Conservation (phyloP, 352 stramenopile species). For the Globisporangium okanoganense region DNA sequence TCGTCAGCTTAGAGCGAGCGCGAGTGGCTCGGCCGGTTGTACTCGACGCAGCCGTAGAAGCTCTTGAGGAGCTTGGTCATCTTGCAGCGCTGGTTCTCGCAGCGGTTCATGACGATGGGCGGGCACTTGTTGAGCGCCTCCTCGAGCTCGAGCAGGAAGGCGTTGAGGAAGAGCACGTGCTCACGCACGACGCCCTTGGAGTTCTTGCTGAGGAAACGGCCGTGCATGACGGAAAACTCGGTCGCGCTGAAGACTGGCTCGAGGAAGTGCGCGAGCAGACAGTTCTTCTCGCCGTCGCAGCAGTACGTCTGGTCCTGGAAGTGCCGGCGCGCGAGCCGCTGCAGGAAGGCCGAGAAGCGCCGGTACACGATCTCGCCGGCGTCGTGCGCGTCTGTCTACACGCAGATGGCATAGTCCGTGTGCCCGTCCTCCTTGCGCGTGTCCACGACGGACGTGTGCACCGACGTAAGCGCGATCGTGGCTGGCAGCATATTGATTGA, state of each 20-base stretch:
- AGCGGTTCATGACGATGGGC: slow-evolving; percentile 63
- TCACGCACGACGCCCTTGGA: slow-evolving; percentile 74
- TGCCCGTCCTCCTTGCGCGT: slow-evolving; percentile 71
- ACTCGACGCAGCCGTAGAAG: slow-evolving; percentile 70
- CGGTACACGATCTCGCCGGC: slow-evolving; percentile 72
- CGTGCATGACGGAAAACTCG: slow-evolving; percentile 74
- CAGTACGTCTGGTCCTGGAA: slow-evolving; percentile 60
- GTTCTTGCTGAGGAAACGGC: slow-evolving; percentile 76
- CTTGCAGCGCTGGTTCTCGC: slow-evolving; percentile 80
- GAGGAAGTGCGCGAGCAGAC: slow-evolving; percentile 65
- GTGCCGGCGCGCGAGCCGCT: slow-evolving; percentile 64
- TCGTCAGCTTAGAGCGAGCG: slow-evolving; percentile 49
- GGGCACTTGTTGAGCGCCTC: slow-evolving; percentile 77
- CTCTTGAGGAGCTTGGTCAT: slow-evolving; percentile 85
- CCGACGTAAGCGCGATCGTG: slow-evolving; percentile 38
- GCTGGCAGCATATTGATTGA: slow-evolving; percentile 28
- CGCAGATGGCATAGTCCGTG: slow-evolving; percentile 84
- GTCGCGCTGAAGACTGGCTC: slow-evolving; percentile 64
- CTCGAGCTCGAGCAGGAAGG: slow-evolving; percentile 74
- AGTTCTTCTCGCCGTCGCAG: slow-evolving; percentile 63
- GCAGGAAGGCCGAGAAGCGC: slow-evolving; percentile 82
- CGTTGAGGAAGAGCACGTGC: slow-evolving; percentile 76
- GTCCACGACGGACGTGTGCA: slow-evolving; percentile 64
- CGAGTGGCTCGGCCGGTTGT: slow-evolving; percentile 37
- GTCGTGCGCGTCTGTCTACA: slow-evolving; percentile 57